phyloP scores from a whole-genome alignment of 768 basidiomycete genomes.

The Suillus tomentosus region DNA sequence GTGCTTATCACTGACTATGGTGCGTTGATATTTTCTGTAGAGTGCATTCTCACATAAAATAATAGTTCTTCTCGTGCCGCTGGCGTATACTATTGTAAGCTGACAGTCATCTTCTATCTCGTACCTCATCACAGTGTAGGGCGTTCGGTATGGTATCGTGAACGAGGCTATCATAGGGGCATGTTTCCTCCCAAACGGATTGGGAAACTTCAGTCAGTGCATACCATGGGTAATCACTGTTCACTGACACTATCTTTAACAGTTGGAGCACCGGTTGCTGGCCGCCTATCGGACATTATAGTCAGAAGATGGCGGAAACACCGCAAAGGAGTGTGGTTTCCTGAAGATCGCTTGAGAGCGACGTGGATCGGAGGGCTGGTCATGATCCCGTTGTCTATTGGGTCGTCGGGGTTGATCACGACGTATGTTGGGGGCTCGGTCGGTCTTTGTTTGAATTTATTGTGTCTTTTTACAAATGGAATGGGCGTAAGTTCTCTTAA shows the following conservation, averaged over 20 bases:
- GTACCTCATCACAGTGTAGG: slow-evolving; percentile 36
- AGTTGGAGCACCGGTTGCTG: slow-evolving; percentile 62
- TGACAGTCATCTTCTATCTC: neutral
- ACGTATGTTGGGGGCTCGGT: slow-evolving; percentile 45
- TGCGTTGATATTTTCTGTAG: neutral
- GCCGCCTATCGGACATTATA: slow-evolving; percentile 53
- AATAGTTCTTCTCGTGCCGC: slow-evolving; percentile 47
- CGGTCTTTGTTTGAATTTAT: slow-evolving; percentile 49
- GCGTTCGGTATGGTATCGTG: slow-evolving; percentile 52
- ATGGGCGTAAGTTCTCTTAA: slow-evolving; percentile 47
- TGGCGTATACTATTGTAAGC: slow-evolving; percentile 62
- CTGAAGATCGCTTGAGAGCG: slow-evolving; percentile 62
- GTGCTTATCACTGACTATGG: neutral
- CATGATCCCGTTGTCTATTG: slow-evolving; percentile 51
- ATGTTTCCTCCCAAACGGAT: slow-evolving; percentile 57
- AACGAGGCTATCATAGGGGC: slow-evolving; percentile 61
- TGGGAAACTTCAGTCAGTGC: slow-evolving; percentile 60
- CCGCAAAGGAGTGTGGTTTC: slow-evolving; percentile 57
- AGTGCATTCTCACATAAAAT: slow-evolving; percentile 34
- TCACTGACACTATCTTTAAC: neutral
- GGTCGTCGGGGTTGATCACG: slow-evolving; percentile 48
- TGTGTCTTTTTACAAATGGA: slow-evolving; percentile 58
- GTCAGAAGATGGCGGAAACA: slow-evolving; percentile 46
- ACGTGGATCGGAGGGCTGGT: slow-evolving; percentile 43
- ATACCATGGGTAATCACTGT: neutral